phyloP scores from a whole-genome alignment of 768 basidiomycete genomes.

The Lactifluus echinatus region DNA sequence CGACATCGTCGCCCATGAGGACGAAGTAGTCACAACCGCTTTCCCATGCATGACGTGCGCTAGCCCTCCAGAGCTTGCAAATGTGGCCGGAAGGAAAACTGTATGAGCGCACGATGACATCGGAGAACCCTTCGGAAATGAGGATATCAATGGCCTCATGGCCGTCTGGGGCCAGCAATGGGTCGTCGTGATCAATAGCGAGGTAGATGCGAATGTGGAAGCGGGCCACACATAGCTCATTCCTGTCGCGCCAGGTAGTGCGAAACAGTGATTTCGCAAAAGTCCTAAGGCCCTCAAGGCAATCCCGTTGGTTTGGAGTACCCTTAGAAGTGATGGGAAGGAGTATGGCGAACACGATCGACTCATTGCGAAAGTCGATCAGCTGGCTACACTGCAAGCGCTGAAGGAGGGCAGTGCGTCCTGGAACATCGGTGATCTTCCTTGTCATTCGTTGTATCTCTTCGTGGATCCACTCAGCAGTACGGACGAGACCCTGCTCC shows the following conservation, averaged over 20 bases:
- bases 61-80: constrained; percentile 46
- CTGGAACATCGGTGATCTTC: not conserved
- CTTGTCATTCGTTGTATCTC: constrained; percentile 28
- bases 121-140: constrained; percentile 29
- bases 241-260: constrained; percentile 41
- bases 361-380: constrained; percentile 29
- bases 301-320: constrained; percentile 27
- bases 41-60: constrained; percentile 39
- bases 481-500: constrained; percentile 39
- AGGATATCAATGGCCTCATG: constrained; percentile 34
- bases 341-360: constrained; percentile 41
- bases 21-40: constrained; percentile 43
- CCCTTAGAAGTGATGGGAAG: constrained; percentile 52
- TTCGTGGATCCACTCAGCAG: constrained; percentile 39
- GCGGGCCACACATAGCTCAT: constrained; percentile 24
- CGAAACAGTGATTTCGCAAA: constrained; percentile 38
- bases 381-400: constrained; percentile 31
- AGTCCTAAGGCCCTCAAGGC: constrained; percentile 33
- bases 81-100: constrained; percentile 38
- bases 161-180: not conserved
- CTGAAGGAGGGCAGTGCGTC: constrained; percentile 20
- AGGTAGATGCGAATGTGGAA: constrained; percentile 41
- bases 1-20: constrained; percentile 49
- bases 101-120: constrained; percentile 33
- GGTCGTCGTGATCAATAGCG: constrained; percentile 44